Evolutionary conservation across 805 yeast genomes (phyloP).

Genomic region (Ogataea trehaloabstinens): DNA sequence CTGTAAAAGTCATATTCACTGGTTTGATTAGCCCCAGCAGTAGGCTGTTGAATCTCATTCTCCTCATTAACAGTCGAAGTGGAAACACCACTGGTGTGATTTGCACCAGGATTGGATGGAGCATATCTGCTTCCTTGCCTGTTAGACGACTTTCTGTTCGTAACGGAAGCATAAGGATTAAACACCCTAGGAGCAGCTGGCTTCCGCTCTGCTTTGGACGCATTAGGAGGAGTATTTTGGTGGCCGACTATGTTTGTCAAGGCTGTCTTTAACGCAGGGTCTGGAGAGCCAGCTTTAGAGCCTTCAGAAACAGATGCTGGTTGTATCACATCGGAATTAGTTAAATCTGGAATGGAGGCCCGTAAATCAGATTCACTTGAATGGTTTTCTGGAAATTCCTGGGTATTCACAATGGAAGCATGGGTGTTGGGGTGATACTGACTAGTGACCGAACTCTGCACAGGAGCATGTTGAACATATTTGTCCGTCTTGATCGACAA

Average conservation of each 20-base stretch:
- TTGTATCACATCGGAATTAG: no score
- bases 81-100: constrained; percentile 2
- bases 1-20: constrained; percentile 28
- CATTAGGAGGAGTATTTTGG: no score
- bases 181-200: constrained; percentile 8
- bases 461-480: constrained; percentile 8
- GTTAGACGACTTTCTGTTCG: constrained; percentile 7
- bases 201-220: neutral
- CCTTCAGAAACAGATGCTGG: no score
- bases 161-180: constrained; percentile 23
- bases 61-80: constrained; percentile 3
- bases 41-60: constrained; percentile 3
- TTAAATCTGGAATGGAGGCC: no score
- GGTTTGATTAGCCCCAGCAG: constrained; percentile 11
- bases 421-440: no score
- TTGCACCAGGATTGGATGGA: constrained; percentile 5
- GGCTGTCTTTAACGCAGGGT: no score
- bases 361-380: no score
- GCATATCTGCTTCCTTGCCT: constrained; percentile 12
- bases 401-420: no score
- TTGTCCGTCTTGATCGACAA: constrained; percentile 17
- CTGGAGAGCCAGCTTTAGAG: no score
- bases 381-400: no score
- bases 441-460: no score
- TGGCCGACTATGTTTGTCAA: no score